These are phyloP conservation scores for Nemania sp. DNA, from an alignment of 2,329 filamentous ascomycete species.

Conservation along the genomic window DNA sequence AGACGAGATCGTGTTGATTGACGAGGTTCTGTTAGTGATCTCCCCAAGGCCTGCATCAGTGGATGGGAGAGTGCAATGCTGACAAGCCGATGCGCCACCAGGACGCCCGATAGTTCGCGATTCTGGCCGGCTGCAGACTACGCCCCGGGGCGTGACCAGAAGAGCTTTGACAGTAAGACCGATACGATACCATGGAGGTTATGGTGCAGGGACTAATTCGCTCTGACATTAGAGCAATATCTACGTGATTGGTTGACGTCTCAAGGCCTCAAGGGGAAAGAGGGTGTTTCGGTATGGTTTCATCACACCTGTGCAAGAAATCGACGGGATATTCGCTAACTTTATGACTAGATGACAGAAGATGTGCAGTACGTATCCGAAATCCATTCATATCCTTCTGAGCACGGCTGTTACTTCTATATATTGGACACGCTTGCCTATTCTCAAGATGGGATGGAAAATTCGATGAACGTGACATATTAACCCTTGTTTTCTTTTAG, in stretches of 20 bases:
- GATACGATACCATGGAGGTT: background rate
- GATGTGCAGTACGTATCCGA: slow-evolving; percentile 23
- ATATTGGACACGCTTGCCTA: background rate
- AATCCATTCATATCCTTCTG: background rate
- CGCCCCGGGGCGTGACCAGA: slow-evolving; percentile 72
- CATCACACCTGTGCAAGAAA: background rate
- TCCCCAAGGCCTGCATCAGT: background rate
- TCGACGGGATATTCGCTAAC: slow-evolving; percentile 6
- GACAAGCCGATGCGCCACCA: slow-evolving; percentile 10
- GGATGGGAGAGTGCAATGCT: background rate
- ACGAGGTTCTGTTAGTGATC: slow-evolving; percentile 68
- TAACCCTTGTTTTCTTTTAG: slow-evolving; percentile 9
- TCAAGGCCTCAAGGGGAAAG: slow-evolving; percentile 77
- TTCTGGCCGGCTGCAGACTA: slow-evolving; percentile 84
- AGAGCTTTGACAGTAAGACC: slow-evolving; percentile 73
- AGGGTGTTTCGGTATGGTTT: slow-evolving; percentile 56
- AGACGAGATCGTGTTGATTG: slow-evolving; percentile 73
- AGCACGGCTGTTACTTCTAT: background rate
- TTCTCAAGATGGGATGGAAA: background rate
- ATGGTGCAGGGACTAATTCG: slow-evolving; percentile 7
- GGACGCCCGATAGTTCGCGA: slow-evolving; percentile 27
- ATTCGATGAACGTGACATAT: background rate
- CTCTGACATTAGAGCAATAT: slow-evolving; percentile 22
- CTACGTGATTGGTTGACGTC: slow-evolving; percentile 27
- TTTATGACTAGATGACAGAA: slow-evolving; percentile 20